These are phyloP conservation scores for Calycina marina DNA, from an alignment of 2,329 filamentous ascomycete species.

Conservation along the genomic window DNA sequence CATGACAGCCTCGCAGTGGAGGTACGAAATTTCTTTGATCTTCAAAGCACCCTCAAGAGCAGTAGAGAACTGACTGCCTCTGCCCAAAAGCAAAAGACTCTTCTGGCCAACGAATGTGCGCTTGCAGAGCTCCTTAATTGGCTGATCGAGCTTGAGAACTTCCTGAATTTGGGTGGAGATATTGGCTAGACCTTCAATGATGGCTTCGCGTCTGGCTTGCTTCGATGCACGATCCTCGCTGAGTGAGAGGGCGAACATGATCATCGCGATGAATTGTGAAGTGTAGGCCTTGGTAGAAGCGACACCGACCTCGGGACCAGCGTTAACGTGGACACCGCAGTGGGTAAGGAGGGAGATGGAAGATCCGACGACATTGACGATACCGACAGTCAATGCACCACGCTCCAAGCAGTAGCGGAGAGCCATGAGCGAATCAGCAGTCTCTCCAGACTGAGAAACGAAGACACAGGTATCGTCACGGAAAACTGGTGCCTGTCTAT, in stretches of 20 bases:
- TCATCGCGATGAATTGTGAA: constrained; percentile 98
- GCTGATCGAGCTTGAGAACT: constrained; percentile 78
- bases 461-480: constrained; percentile 98
- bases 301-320: constrained; percentile 95
- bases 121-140: constrained; percentile 87
- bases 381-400: constrained; percentile 90
- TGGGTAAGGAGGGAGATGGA: constrained; percentile 98
- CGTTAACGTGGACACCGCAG: constrained; percentile 99
- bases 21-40: constrained; percentile 99
- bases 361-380: constrained; percentile 96
- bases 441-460: constrained; percentile 97
- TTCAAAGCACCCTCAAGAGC: constrained; percentile 95
- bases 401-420: constrained; percentile 97
- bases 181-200: constrained; percentile 82
- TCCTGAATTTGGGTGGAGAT: constrained; percentile 86
- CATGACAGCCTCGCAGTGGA: constrained; percentile 99
- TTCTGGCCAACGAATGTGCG: constrained; percentile 96
- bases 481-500: constrained; percentile 94
- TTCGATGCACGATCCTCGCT: constrained; percentile 96
- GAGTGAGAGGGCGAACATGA: constrained; percentile 96
- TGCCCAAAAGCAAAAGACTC: constrained; percentile 80
- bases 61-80: constrained; percentile 93
- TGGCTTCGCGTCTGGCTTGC: constrained; percentile 79
- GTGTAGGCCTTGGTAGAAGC: constrained; percentile 99
- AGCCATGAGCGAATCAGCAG: constrained; percentile 92